Base-by-base conservation (phyloP, 2,329 filamentous ascomycete species). In the Epichloe sylvatica region DNA sequence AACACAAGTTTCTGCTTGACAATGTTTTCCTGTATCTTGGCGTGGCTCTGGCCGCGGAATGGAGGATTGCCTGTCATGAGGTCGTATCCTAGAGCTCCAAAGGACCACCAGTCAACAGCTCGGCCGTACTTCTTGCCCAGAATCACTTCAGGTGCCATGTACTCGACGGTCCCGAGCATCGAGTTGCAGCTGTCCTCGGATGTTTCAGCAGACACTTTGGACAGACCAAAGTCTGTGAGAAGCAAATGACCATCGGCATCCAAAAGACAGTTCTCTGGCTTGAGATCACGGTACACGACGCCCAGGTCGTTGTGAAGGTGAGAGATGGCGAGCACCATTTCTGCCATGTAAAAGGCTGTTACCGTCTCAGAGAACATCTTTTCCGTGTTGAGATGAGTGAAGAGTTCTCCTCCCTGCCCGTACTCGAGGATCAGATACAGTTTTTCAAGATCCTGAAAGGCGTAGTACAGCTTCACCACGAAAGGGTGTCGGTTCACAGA, bases 131-230 rank as follows among this genome's bases (percentile, higher is more conserved):
- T 83, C 56, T 86, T 82, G 53, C 89, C 90, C 54, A 83, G 78
- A 53, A 98, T 81, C 47, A 98, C 86, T 68, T 98, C 92, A 1
- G 92, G 92, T 0, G 92, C 94, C 92, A 98, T 98, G 75, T 98
- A 98, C 65, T 97, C 92, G 51, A 96, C 84, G 0, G 92, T 98
- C 46, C 92, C 92, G 9, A 96, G 80, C 56, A 96, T 84, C 40
- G 88, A 95, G 67, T 89, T 87, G 74, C 91, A 96, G 49, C 65
- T 71, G 40, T 81, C 81, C 42, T 51, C 51, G 3, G 61, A 59
- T 19, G 62, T 60, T 51, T 89, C 83, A 15, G 92, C 77, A 1
- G 90, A 83, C 34, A 97, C 92, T 68, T 98, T 98, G 69, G 87
- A 94, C 17, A 98, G 78, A 4, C 92, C 92, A 64, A 98, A 98